phyloP scores from a whole-genome alignment of 768 basidiomycete genomes.

The Agaricus subrufescens region DNA sequence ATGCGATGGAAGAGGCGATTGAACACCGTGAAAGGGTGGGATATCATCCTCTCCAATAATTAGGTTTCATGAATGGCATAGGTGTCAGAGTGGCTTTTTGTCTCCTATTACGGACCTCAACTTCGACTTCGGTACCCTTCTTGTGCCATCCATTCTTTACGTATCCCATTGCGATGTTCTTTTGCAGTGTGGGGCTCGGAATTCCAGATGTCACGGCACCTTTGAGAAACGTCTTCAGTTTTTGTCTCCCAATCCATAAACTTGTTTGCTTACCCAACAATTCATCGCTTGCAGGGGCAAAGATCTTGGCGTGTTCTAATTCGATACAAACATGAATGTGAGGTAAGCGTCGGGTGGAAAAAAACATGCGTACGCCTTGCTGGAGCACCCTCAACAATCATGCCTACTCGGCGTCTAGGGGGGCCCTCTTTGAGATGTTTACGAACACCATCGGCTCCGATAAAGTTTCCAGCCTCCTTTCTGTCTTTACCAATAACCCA shows the following conservation, averaged over 20 bases:
- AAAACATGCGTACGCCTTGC: slow-evolving; percentile 61
- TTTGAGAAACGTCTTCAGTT: slow-evolving; percentile 17
- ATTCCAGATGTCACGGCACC: slow-evolving; percentile 91
- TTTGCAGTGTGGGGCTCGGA: slow-evolving; percentile 83
- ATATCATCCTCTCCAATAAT: slow-evolving; percentile 66
- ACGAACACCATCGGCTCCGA: slow-evolving; percentile 71
- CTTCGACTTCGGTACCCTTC: slow-evolving; percentile 79
- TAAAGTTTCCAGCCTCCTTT: slow-evolving; percentile 64
- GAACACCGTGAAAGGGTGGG: background rate
- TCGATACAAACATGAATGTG: slow-evolving; percentile 3
- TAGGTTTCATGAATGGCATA: slow-evolving; percentile 86
- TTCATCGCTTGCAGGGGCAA: slow-evolving; percentile 48
- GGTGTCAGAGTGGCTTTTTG: slow-evolving; percentile 68
- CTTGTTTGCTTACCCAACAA: slow-evolving; percentile 9
- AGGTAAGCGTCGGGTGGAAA: background rate
- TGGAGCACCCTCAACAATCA: slow-evolving; percentile 79
- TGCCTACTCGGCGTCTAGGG: slow-evolving; percentile 70
- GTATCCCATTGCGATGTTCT: slow-evolving; percentile 98
- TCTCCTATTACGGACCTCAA: slow-evolving; percentile 81
- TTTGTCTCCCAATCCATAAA: background rate
- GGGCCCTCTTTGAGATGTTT: slow-evolving; percentile 80
- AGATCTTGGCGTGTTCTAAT: slow-evolving; percentile 76
- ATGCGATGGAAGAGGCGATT: background rate
- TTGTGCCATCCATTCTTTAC: slow-evolving; percentile 79
- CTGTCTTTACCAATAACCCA: slow-evolving; percentile 98